Evolutionary conservation across 108 stramenopile species (phyloP).

Genomic region (Nannochloropsis granulata): DNA sequence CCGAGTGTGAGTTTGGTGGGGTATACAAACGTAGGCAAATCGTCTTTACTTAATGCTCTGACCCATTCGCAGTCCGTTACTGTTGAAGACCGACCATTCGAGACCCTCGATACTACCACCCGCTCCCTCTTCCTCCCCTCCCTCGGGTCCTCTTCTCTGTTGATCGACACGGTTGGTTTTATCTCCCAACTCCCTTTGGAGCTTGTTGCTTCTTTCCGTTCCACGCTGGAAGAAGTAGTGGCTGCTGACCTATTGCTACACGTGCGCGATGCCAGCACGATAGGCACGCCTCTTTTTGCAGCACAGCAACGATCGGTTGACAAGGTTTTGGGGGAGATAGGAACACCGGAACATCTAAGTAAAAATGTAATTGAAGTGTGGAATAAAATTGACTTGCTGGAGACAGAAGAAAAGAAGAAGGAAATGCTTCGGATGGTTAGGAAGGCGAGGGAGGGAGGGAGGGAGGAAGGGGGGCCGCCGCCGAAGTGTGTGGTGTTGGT

Average conservation of each 20-base stretch:
- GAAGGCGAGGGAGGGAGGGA: background rate
- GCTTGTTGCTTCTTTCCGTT: slow-evolving; percentile 77
- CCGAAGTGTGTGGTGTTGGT: slow-evolving; percentile 1
- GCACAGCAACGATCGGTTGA: slow-evolving; percentile 6
- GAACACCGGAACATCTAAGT: background rate
- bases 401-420: background rate
- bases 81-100: slow-evolving; percentile 68
- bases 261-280: slow-evolving; percentile 54
- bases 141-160: slow-evolving; percentile 50
- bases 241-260: slow-evolving; percentile 76
- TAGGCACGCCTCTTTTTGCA: background rate
- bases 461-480: background rate
- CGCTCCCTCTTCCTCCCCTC: slow-evolving; percentile 69
- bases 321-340: slow-evolving; percentile 2
- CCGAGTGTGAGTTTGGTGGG: slow-evolving; percentile 64
- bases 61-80: slow-evolving; percentile 68
- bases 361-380: slow-evolving; percentile 7
- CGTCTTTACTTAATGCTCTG: slow-evolving; percentile 64
- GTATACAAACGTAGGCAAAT: slow-evolving; percentile 91
- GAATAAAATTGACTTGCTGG: slow-evolving; percentile 18
- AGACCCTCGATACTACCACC: slow-evolving; percentile 85
- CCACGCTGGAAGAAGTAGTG: slow-evolving; percentile 82
- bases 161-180: slow-evolving; percentile 94
- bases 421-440: background rate
- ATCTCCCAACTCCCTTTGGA: slow-evolving; percentile 86